Conservation (phyloP, 768 basidiomycete genomes). For the Pisolithus tinctorius region DNA sequence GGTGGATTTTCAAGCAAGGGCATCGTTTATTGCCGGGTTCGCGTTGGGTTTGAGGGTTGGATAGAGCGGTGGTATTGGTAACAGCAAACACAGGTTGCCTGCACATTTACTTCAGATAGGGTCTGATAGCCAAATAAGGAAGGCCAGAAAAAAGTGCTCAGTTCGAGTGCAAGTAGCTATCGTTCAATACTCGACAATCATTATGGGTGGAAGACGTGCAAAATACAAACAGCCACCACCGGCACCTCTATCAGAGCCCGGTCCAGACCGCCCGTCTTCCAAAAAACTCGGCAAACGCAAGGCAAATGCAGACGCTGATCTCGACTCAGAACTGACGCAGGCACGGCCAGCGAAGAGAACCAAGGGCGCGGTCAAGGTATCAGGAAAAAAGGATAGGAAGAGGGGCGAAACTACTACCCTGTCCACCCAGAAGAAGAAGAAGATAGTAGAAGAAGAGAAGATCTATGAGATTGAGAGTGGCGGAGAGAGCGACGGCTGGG, state of each 20-base stretch:
- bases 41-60: conserved; percentile 77
- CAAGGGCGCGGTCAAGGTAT: conserved; percentile 23
- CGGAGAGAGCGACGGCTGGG: conserved; percentile 12
- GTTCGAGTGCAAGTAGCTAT: conserved; percentile 1
- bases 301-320: conserved; percentile 36
- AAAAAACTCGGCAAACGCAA: conserved; percentile 75
- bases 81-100: no score
- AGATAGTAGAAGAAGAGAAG: conserved; percentile 20
- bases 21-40: conserved; percentile 82
- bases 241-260: conserved; percentile 41
- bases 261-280: conserved; percentile 29
- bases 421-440: conserved; percentile 42
- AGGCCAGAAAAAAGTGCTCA: conserved; percentile 18
- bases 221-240: conserved; percentile 81
- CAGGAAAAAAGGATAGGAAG: conserved; percentile 14
- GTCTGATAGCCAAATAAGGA: conserved; percentile 16
- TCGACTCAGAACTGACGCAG: conserved; percentile 17
- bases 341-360: conserved; percentile 30
- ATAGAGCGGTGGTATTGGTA: conserved; percentile 26
- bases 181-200: neutral
- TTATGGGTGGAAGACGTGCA: conserved; percentile 81
- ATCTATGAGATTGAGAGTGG: conserved; percentile 33
- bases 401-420: conserved; percentile 40
- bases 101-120: neutral
- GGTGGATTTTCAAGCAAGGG: conserved; percentile 88